phyloP scores from a whole-genome alignment of 2,329 filamentous ascomycete genomes.

The Gremmenia infestans region DNA sequence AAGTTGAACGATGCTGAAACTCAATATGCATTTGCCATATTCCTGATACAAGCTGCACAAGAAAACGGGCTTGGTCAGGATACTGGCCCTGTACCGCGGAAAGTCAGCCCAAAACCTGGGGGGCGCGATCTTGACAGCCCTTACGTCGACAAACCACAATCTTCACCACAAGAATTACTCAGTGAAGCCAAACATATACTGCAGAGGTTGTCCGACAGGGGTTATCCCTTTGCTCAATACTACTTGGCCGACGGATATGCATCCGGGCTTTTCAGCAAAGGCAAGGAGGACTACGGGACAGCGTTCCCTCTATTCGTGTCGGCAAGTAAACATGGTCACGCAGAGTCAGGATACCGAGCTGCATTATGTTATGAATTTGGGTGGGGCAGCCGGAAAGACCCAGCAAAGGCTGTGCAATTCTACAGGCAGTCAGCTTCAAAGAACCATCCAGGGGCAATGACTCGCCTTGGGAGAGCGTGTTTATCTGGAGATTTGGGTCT shows the following conservation, averaged over 20 bases:
- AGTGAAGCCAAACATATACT: constrained; percentile 86
- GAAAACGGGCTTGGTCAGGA: constrained; percentile 60
- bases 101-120: constrained; percentile 39
- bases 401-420: constrained; percentile 88
- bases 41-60: constrained; percentile 84
- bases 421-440: constrained; percentile 87
- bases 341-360: constrained; percentile 89
- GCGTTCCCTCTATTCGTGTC: constrained; percentile 91
- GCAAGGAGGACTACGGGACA: constrained; percentile 83
- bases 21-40: constrained; percentile 94
- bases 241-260: constrained; percentile 93
- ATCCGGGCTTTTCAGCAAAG: constrained; percentile 91
- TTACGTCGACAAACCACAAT: constrained; percentile 40
- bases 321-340: constrained; percentile 94
- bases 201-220: constrained; percentile 76
- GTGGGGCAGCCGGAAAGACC: constrained; percentile 89
- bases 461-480: constrained; percentile 85
- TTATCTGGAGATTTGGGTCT: constrained; percentile 82
- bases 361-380: constrained; percentile 97
- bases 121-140: constrained; percentile 44
- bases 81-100: constrained; percentile 29
- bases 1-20: constrained; percentile 89
- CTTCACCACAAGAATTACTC: constrained; percentile 63
- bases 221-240: constrained; percentile 96
- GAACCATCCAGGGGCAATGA: constrained; percentile 92